Conservation (phyloP, 164 flowering plant genomes). For the Chimonanthus salicifolius region DNA sequence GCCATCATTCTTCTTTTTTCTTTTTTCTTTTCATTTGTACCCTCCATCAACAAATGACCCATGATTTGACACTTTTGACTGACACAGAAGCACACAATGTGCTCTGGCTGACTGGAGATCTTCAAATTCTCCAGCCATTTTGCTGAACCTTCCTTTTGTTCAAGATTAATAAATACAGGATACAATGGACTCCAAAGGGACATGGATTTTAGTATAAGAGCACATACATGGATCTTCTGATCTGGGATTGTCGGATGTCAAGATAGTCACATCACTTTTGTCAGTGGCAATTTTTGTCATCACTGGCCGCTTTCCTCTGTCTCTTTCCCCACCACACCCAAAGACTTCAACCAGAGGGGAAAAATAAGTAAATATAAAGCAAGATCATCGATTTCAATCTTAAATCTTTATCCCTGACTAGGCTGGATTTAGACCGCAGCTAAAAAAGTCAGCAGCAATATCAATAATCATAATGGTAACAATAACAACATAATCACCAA, state of each 20-base stretch:
- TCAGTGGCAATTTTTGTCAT: slow-evolving; percentile 93
- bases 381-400: not conserved
- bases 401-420: not conserved
- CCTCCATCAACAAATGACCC: too few relatives aligned
- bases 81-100: too few relatives aligned
- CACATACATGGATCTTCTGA: slow-evolving; percentile 89
- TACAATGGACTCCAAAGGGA: not conserved
- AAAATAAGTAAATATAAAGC: slow-evolving; percentile 10
- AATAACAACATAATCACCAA: too few relatives aligned
- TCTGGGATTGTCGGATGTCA: slow-evolving; percentile 95
- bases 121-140: not conserved
- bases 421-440: not conserved
- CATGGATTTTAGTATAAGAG: not conserved
- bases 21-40: too few relatives aligned
- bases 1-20: too few relatives aligned
- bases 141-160: not conserved
- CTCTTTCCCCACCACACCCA: slow-evolving; percentile 31
- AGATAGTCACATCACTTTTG: slow-evolving; percentile 84
- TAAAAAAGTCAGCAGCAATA: not conserved
- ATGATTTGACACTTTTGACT: too few relatives aligned
- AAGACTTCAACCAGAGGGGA: slow-evolving; percentile 22
- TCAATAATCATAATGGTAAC: not conserved
- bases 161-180: too few relatives aligned
- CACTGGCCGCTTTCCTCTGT: slow-evolving; percentile 64
- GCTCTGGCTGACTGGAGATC: too few relatives aligned